A percentile compares a stretch with the other conserved stretches of the same genome.
phyloP scores from a whole-genome alignment of 352 stramenopile genomes.

The Pythium aristosporum region DNA sequence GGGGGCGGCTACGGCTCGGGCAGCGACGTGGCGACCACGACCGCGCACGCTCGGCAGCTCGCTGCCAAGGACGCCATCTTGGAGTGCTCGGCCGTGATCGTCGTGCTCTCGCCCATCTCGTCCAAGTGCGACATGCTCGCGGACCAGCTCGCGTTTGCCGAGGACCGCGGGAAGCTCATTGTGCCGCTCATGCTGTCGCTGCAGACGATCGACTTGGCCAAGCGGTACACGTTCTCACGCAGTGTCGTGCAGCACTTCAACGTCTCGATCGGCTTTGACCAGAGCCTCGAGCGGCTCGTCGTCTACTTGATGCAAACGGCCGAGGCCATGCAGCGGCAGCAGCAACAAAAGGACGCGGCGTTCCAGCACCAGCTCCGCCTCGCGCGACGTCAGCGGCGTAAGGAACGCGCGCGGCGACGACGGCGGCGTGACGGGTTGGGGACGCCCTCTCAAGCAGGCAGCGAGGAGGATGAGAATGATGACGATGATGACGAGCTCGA shows the following conservation, averaged over 20 bases:
- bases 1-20: constrained; percentile 25
- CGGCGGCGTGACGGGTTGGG: constrained; percentile 5
- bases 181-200: constrained; percentile 73
- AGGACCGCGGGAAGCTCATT: constrained; percentile 73
- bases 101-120: constrained; percentile 70
- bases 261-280: constrained; percentile 66
- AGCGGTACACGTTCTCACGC: constrained; percentile 79
- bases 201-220: constrained; percentile 68
- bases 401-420: constrained; percentile 16
- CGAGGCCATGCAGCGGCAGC: constrained; percentile 23
- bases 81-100: constrained; percentile 59
- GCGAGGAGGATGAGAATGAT: constrained; percentile 8
- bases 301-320: constrained; percentile 29
- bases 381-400: constrained; percentile 13
- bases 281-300: constrained; percentile 65
- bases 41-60: constrained; percentile 61
- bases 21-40: constrained; percentile 23
- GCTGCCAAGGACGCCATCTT: constrained; percentile 76
- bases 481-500: constrained; percentile 17
- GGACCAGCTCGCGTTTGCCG: constrained; percentile 79
- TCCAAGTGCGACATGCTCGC: constrained; percentile 65
- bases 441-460: constrained; percentile 4
- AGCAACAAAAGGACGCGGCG: constrained; percentile 25
- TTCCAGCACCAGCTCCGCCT: constrained; percentile 21
- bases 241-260: constrained; percentile 82